phyloP scores from a whole-genome alignment of 23 red algal genomes.

The Gracilaria gracilis region DNA sequence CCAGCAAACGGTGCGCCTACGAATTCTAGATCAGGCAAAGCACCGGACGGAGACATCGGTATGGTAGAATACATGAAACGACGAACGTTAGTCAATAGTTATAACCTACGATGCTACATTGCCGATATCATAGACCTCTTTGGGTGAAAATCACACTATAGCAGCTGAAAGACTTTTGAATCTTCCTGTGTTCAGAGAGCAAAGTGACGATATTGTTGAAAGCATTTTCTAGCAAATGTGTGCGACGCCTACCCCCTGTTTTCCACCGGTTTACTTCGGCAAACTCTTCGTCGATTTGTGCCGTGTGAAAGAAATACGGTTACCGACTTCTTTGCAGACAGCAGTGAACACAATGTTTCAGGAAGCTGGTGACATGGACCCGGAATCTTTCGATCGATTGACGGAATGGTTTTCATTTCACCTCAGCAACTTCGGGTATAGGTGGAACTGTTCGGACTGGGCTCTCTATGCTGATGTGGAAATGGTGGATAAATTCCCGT shows the following conservation, averaged over 20 bases:
- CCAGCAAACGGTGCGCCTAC: not conserved
- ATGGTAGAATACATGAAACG: not conserved
- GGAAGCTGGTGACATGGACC: conserved; percentile 69
- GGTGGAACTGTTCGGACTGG: conserved; percentile 98
- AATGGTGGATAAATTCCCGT: conserved; percentile 76
- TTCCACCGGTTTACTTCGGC: conserved; percentile 84
- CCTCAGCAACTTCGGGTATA: conserved; percentile 93
- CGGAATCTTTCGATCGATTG: conserved; percentile 88
- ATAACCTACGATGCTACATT: conserved; percentile 58
- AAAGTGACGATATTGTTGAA: conserved; percentile 78
- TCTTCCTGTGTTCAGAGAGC: conserved; percentile 60
- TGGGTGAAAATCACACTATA: conserved; percentile 48
- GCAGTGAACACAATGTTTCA: conserved; percentile 89
- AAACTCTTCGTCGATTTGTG: conserved; percentile 94
- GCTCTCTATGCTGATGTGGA: conserved; percentile 71
- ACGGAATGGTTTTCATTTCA: conserved; percentile 97
- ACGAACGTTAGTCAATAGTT: conserved; percentile 20
- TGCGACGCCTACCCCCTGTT: conserved; percentile 62
- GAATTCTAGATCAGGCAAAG: not conserved
- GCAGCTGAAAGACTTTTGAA: conserved; percentile 65
- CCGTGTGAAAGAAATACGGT: conserved; percentile 79
- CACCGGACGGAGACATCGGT: not conserved
- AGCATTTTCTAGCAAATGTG: conserved; percentile 78
- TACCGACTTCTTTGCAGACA: conserved; percentile 77
- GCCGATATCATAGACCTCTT: conserved; percentile 83